Evolutionary conservation across 768 basidiomycete genomes (phyloP).

Genomic region (Mycena metata): DNA sequence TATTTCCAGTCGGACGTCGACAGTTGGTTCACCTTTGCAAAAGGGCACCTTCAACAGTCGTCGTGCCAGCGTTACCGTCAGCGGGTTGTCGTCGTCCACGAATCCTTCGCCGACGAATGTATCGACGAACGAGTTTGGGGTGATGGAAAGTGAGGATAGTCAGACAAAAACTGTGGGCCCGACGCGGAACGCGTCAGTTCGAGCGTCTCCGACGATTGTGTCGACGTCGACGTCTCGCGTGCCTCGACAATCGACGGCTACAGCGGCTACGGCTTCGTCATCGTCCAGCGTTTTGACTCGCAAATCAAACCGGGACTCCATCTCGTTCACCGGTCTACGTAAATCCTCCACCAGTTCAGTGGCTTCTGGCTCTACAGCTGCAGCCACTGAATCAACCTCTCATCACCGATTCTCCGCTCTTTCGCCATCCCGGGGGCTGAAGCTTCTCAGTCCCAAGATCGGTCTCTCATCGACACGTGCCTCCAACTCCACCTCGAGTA

Average conservation of each 20-base stretch:
- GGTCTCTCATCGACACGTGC: slow-evolving; percentile 70
- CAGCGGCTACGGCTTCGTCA: slow-evolving; percentile 51
- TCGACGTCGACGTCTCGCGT: slow-evolving; percentile 72
- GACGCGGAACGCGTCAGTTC: slow-evolving; percentile 67
- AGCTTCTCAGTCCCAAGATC: slow-evolving; percentile 84
- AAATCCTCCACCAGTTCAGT: slow-evolving; percentile 89
- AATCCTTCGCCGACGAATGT: slow-evolving; percentile 74
- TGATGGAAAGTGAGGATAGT: slow-evolving; percentile 74
- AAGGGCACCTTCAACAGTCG: slow-evolving; percentile 69
- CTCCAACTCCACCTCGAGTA: slow-evolving; percentile 64
- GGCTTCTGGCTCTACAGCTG: slow-evolving; percentile 72
- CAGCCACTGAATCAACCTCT: slow-evolving; percentile 56
- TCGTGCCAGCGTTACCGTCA: slow-evolving; percentile 74
- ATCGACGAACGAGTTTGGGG: slow-evolving; percentile 82
- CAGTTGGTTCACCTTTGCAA: slow-evolving; percentile 78
- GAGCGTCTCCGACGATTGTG: slow-evolving; percentile 71
- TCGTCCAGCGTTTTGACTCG: slow-evolving; percentile 65
- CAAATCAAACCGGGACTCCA: slow-evolving; percentile 82
- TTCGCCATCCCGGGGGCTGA: slow-evolving; percentile 87
- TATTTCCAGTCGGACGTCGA: slow-evolving; percentile 87
- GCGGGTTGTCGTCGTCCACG: slow-evolving; percentile 65
- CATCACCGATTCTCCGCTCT: slow-evolving; percentile 84
- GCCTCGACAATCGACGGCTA: slow-evolving; percentile 72
- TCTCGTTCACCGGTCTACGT: slow-evolving; percentile 82
- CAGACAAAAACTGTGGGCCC: slow-evolving; percentile 59